Base-by-base conservation (phyloP, 1,139 yeast genomes). In the Nakaseomyces nivariensis region DNA sequence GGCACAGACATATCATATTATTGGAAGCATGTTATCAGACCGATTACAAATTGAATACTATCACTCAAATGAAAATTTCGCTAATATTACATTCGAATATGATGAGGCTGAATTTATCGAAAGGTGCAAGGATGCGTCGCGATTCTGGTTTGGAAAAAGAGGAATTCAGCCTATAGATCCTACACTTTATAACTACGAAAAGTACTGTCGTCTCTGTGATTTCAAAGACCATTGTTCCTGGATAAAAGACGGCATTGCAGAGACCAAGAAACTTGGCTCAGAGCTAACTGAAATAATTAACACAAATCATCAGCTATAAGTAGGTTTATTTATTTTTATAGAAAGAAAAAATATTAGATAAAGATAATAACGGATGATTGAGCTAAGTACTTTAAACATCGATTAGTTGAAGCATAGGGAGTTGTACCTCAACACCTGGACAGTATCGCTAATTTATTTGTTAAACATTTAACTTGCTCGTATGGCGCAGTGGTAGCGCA, bases 401-500 rank as follows among this genome's bases (percentile, higher is more conserved):
- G 22, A 17, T 17, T 17, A 17, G 22, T 17, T 17, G 22, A 17
- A 3, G 22, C 22, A 17, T 17, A 17, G 22, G 22, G 22, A 17
- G 22, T 1, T 17, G 22, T 17, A 17, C 22, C 22, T 3, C 22
- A 17, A 17, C 22, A 17, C 22, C 22, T 17, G 22, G 22, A 17
- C 22, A 17, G 22, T 17, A 17, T 17, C 3, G 22, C 22, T 17
- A 17, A 17, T 17, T 3, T 17, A 17, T 2, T 17, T 17, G 22
- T 17, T 33, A 33, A 33, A 33, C 5, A 33, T 33, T 10, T 33
- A 33, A 33, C 13, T 9, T 10, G 85, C 83, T 77, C 77, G 82
- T 76, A 73, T 81, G 86, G 87, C 87, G 85, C 86, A 81, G 87
- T 78, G 87, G 87, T 82, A 82, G 86, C 86, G 88, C 86, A 81